Base-by-base conservation (phyloP, 1,284 basidiomycete genomes). In the Austroboletus niveus region DNA sequence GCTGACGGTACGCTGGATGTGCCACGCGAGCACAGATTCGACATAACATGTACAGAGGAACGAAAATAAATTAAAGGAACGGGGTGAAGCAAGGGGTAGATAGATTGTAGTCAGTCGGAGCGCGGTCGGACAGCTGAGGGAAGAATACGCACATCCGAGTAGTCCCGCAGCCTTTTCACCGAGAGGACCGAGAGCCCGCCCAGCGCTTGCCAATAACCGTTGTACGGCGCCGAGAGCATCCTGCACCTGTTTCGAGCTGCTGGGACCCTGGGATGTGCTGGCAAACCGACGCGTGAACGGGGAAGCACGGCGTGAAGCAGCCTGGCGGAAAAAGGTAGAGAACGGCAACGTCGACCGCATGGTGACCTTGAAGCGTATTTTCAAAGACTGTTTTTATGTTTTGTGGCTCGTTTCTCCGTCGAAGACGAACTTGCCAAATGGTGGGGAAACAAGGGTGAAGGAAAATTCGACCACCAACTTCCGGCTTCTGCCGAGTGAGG, bases 1-100 rank as follows among this genome's bases (percentile, higher is more conserved):
- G 93, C 67, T 91, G 80, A 59, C 84, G 82, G 77, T 94, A 94
- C 31, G 84, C 93, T 95, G 65, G 38, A 40, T n/a, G 15, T 34
- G 39, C 44, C 27, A 12, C 14, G 31, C 17, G n/a, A 6, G 17
- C 36, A 17, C 36, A 20, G n/a, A 17, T 38, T 38, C 12, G 2
- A 38, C 9, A 9, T 5, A 10, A 17, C 8, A 8, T 20, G 15
- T 27, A 17, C 14, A 38, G n/a, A n/a, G n/a, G 14, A n/a, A 17
- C 6, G 36, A 9, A 38, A 20, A 20, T 1, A 38, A 20, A 17
- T 8, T 3, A 14, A 36, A n/a, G n/a, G 14, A 36, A 5, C 12
- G n/a, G 15, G 12, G 12, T 9, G 35, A 36, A 14, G 14, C 9
- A 14, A 35, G 2, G n/a, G 34, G 8, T 38, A 38, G 17, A n/a